These are phyloP conservation scores for Chloris gayana DNA, from an alignment of 176 grass and related monocot species.

Conservation along the genomic window DNA sequence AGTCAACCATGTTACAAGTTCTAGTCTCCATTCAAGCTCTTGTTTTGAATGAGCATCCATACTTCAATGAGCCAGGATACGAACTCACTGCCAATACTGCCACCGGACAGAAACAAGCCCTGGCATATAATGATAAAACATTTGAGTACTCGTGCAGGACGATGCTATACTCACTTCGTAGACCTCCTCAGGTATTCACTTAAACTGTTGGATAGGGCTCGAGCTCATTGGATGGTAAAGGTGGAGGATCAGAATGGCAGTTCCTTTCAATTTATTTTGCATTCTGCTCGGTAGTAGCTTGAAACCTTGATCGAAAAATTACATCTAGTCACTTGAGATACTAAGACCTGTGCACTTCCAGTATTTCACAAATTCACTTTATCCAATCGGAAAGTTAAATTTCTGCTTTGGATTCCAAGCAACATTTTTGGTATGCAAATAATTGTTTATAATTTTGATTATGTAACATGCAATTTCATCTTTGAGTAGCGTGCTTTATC, in stretches of 20 bases:
- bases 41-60: no score
- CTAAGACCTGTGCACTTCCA: background rate
- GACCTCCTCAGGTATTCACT: conserved; percentile 61
- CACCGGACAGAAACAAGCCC: conserved; percentile 41
- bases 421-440: conserved; percentile 9
- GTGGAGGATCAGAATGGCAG: no score
- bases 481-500: background rate
- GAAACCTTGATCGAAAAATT: background rate
- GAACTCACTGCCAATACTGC: conserved; percentile 42
- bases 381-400: background rate
- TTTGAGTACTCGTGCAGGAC: conserved; percentile 86
- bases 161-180: conserved; percentile 81
- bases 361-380: background rate
- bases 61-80: conserved; percentile 82
- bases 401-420: background rate
- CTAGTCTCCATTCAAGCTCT: no score
- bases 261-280: no score
- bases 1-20: no score
- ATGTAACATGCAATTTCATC: no score
- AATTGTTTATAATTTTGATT: background rate
- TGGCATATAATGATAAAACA: conserved; percentile 60
- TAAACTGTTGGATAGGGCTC: no score
- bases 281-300: no score
- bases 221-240: no score
- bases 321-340: background rate